Percentiles rank a stretch among this genome's conserved stretches.
Conservation (phyloP, 352 stramenopile genomes). For the Globisporangium nodosum region DNA sequence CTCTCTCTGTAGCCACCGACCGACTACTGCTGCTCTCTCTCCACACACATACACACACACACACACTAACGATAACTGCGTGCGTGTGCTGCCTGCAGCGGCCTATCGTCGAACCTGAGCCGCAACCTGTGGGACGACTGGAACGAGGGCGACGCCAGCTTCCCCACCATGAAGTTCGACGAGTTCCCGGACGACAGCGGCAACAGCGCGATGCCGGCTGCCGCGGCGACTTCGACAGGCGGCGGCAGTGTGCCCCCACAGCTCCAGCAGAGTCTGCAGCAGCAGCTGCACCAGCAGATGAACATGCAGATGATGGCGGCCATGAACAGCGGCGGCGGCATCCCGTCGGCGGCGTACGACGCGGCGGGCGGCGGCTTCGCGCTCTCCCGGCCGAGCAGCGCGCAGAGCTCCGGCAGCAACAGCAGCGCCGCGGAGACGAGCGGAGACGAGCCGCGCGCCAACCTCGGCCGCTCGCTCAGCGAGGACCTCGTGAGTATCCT, state of each 20-base stretch:
- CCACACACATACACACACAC: not conserved
- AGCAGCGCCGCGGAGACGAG: slow-evolving; percentile 10
- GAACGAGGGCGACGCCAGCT: slow-evolving; percentile 72
- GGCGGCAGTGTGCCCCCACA: slow-evolving; percentile 3
- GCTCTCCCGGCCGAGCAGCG: slow-evolving; percentile 8
- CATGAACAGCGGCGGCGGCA: slow-evolving; percentile 2
- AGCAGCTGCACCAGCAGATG: slow-evolving; percentile 12
- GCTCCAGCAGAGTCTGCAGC: slow-evolving; percentile 13
- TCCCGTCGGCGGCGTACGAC: slow-evolving; percentile 15
- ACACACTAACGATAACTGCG: not conserved
- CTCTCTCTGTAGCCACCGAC: not conserved
- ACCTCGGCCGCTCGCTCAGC: slow-evolving; percentile 55
- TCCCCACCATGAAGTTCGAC: slow-evolving; percentile 58
- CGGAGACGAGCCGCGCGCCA: slow-evolving; percentile 20
- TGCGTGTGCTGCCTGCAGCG: slow-evolving; percentile 23
- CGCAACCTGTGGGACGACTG: slow-evolving; percentile 87
- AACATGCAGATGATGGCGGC: slow-evolving; percentile 7
- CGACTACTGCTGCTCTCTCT: no score
- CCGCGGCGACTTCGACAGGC: not conserved
- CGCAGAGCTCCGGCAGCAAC: slow-evolving; percentile 12
- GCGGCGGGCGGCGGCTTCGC: slow-evolving; percentile 2
- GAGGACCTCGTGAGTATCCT: slow-evolving; percentile 79
- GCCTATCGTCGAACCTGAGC: slow-evolving; percentile 72
- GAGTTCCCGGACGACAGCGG: slow-evolving; percentile 49
- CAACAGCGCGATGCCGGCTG: slow-evolving; percentile 14